Evolutionary conservation across 228 moss, liverwort and hornwort genomes (phyloP), one percentile per base, ranked within the genome.

Genomic region (Sphagnum magellanicum): DNA sequence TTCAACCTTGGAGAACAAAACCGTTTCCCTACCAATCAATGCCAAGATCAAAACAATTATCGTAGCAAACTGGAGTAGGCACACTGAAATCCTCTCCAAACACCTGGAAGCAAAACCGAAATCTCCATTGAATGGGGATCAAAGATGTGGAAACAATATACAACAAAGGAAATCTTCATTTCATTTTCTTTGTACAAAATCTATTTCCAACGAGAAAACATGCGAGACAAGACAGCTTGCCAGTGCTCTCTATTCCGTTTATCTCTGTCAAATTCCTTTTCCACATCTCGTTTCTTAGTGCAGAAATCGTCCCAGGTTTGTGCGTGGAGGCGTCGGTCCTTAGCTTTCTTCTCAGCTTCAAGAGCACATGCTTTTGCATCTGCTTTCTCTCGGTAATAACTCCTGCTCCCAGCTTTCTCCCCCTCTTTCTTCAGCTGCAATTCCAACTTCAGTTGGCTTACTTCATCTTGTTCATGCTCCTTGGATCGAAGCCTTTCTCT

Each of bases 221-320:
- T 51, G n/a, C 78, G 72, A 4, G 6, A 52, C 0, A 86, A 16
- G 0, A n/a, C 60, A 0, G 71, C 62, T 65, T 86, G 82, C 86
- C 82, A 86, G 52, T 73, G 51, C 50, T 71, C 10, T 4, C 72
- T 66, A 67, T 82, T 82, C 0, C 65, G 0, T 6, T 65, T 75
- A 12, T 86, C 75, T 0, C 16, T 51, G 3, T 78, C 72, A 67
- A 71, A 60, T 67, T 82, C 82, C 11, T 82, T 86, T 57, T 76
- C 0, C 64, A 71, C 75, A 49, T 74, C 32, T 16, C 80, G 68
- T 8, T 68, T 80, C 0, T 80, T 51, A 0, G 6, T 1, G 63
- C 75, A 82, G 0, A 5, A 4, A 68, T 86, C 78, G 0, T 83
- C 72, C 80, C 76, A 80, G 17, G 49, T 8, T 78, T 71, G 76